These are phyloP conservation scores for Pterocarpus santalinus DNA, from an alignment of 306 rosid species.

Conservation along the genomic window DNA sequence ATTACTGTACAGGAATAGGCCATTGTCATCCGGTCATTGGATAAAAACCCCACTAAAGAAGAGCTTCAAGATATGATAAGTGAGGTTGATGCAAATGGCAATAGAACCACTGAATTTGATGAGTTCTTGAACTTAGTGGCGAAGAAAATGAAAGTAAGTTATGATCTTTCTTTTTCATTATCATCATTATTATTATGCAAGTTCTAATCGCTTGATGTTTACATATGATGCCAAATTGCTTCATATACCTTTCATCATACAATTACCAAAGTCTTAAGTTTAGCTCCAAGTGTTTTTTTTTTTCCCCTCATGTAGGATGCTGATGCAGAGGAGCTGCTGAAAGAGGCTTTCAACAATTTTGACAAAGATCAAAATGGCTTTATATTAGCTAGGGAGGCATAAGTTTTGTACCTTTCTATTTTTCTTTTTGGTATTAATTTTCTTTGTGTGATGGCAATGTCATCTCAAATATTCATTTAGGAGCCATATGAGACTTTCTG, in stretches of 20 bases:
- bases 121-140: constrained; percentile 94
- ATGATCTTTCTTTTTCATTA: neutral
- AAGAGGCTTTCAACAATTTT: constrained; percentile 58
- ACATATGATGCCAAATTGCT: too few species aligned
- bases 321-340: constrained; percentile 89
- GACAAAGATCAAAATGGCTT: too few species aligned
- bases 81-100: constrained; percentile 35
- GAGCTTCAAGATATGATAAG: constrained; percentile 54
- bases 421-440: neutral
- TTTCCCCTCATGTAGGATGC: constrained; percentile 60
- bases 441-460: neutral
- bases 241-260: neutral
- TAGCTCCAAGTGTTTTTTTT: neutral
- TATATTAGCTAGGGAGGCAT: constrained; percentile 46
- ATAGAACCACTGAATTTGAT: constrained; percentile 89
- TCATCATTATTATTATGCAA: neutral
- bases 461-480: neutral
- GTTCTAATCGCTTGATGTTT: neutral
- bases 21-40: constrained; percentile 45
- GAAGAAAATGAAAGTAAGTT: constrained; percentile 77
- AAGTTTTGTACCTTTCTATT: neutral
- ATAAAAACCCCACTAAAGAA: constrained; percentile 93
- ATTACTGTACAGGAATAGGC: constrained; percentile 91
- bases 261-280: constrained; percentile 21
- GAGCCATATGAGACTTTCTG: constrained; percentile 7